phyloP scores from a whole-genome alignment of 2,329 filamentous ascomycete genomes.

The Fusarium keratoplasticum region DNA sequence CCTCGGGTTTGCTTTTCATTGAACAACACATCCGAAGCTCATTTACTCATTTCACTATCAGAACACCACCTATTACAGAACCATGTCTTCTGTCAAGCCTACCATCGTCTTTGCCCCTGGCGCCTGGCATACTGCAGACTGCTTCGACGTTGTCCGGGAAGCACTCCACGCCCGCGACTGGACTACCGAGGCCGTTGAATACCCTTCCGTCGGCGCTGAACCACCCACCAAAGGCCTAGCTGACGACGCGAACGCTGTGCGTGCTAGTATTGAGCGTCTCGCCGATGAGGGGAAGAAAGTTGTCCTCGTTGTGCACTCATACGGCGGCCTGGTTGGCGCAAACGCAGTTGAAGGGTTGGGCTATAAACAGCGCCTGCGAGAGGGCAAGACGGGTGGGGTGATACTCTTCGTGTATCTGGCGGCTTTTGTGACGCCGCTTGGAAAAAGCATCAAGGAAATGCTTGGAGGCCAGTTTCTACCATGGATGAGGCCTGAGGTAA shows the following conservation, averaged over 20 bases:
- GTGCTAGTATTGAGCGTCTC: slow-evolving; percentile 43
- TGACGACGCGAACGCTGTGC: slow-evolving; percentile 49
- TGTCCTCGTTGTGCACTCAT: slow-evolving; percentile 57
- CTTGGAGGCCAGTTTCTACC: slow-evolving; percentile 42
- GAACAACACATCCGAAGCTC: background rate
- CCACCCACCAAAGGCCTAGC: slow-evolving; percentile 39
- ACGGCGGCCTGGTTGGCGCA: slow-evolving; percentile 55
- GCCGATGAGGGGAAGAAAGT: slow-evolving; percentile 53
- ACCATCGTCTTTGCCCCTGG: slow-evolving; percentile 53
- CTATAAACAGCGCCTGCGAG: slow-evolving; percentile 46
- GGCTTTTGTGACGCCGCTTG: slow-evolving; percentile 48
- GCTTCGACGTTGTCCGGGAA: slow-evolving; percentile 46
- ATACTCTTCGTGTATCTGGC: slow-evolving; percentile 51
- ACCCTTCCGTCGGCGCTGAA: slow-evolving; percentile 49
- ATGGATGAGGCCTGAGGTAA: slow-evolving; percentile 45
- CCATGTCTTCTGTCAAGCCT: slow-evolving; percentile 19
- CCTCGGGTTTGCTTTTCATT: background rate
- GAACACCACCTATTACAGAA: background rate
- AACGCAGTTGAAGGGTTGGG: slow-evolving; percentile 52
- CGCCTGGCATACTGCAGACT: slow-evolving; percentile 51
- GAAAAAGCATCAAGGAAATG: slow-evolving; percentile 40
- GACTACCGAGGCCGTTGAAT: slow-evolving; percentile 44
- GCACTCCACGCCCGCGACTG: slow-evolving; percentile 49
- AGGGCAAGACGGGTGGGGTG: slow-evolving; percentile 53
- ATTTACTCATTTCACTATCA: background rate